Evolutionary conservation across 257 asterid genomes (phyloP).

Genomic region (Solanum peruvianum): DNA sequence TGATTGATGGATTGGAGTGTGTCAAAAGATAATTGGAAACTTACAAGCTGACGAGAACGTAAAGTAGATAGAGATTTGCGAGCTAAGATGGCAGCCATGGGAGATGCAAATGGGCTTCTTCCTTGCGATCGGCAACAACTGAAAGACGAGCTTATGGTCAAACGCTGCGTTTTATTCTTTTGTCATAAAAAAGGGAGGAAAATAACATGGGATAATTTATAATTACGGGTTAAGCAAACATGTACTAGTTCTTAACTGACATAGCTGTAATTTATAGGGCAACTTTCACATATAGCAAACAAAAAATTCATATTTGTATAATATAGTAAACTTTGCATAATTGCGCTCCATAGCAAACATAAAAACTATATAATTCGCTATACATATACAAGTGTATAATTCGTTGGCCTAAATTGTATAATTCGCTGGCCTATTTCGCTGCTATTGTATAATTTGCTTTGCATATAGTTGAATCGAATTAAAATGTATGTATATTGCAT

Average conservation of each 20-base stretch:
- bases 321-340: too few relatives aligned
- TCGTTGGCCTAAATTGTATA: too few relatives aligned
- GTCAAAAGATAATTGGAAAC: not conserved
- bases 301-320: too few relatives aligned
- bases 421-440: too few relatives aligned
- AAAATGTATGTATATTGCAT: too few relatives aligned
- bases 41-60: conserved; percentile 69
- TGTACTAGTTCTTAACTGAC: too few relatives aligned
- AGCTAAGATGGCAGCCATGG: conserved; percentile 65
- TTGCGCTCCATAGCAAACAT: too few relatives aligned
- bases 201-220: not conserved
- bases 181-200: not conserved
- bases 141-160: not conserved
- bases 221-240: not conserved
- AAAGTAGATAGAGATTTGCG: conserved; percentile 59
- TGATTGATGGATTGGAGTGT: not conserved
- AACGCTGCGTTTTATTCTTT: not conserved
- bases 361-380: too few relatives aligned
- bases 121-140: not conserved
- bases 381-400: too few relatives aligned
- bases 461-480: too few relatives aligned
- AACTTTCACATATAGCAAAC: too few relatives aligned
- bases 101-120: not conserved
- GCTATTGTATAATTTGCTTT: too few relatives aligned
- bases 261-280: not conserved